These are phyloP conservation scores for Ustanciosporium gigantosporum DNA, from an alignment of 1,284 basidiomycete genomes.

Conservation along the genomic window DNA sequence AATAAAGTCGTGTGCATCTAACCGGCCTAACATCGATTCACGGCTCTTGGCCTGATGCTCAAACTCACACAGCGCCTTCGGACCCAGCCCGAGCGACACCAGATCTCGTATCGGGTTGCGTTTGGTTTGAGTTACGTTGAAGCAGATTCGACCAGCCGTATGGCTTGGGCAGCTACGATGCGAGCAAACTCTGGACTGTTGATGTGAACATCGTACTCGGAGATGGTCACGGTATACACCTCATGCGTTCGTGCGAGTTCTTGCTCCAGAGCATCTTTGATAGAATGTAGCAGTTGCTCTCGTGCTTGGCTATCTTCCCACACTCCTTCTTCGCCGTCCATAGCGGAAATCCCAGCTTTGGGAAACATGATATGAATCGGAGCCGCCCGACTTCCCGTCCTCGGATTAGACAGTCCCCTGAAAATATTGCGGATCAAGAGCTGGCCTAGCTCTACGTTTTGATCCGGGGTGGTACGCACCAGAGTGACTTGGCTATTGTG, in stretches of 20 bases:
- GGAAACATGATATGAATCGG: neutral
- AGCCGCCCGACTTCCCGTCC: neutral
- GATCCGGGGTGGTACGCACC: conserved; percentile 10
- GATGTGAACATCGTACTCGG: conserved; percentile 12
- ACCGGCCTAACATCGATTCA: too few relatives aligned
- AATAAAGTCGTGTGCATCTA: too few relatives aligned
- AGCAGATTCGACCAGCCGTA: too few relatives aligned
- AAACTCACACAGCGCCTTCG: too few relatives aligned
- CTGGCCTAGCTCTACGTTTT: neutral
- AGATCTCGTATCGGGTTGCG: too few relatives aligned
- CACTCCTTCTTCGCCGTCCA: neutral
- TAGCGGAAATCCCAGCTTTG: neutral
- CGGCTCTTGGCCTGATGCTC: too few relatives aligned
- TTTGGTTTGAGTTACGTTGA: too few relatives aligned
- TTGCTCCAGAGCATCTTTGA: neutral
- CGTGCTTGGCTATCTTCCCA: neutral
- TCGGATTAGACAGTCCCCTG: neutral
- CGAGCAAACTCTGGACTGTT: conserved; percentile 24
- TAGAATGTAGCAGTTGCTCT: neutral
- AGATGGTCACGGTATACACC: neutral
- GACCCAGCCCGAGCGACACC: too few relatives aligned
- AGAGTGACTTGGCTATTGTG: conserved; percentile 31
- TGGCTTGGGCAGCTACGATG: neutral
- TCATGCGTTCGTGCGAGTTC: neutral
- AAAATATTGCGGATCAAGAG: neutral